Evolutionary conservation across 2,329 filamentous ascomycete species (phyloP).

Genomic region (Biscogniauxia sp.): DNA sequence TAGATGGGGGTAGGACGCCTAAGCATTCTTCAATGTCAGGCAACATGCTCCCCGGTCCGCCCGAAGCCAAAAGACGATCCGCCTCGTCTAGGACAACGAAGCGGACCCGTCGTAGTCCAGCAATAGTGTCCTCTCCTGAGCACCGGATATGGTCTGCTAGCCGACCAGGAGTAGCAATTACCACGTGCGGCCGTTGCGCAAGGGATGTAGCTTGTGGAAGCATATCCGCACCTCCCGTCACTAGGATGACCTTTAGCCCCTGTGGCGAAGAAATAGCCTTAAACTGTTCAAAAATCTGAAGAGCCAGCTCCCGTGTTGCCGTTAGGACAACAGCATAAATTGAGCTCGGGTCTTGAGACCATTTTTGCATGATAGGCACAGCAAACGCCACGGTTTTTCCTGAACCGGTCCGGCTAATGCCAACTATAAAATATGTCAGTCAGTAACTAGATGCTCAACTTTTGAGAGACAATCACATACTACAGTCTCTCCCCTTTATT

Average conservation of each 20-base stretch:
- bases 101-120: slow-evolving; percentile 72
- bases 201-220: slow-evolving; percentile 82
- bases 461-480: background rate
- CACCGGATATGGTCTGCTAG: slow-evolving; percentile 90
- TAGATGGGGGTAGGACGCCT: slow-evolving; percentile 71
- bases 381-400: slow-evolving; percentile 97
- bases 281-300: slow-evolving; percentile 96
- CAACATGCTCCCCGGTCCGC: slow-evolving; percentile 82
- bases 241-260: slow-evolving; percentile 80
- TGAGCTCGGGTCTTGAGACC: slow-evolving; percentile 86
- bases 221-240: slow-evolving; percentile 94
- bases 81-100: slow-evolving; percentile 96
- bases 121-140: slow-evolving; percentile 87
- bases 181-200: slow-evolving; percentile 77
- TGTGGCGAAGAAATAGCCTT: slow-evolving; percentile 88
- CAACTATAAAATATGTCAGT: slow-evolving; percentile 46
- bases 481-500: slow-evolving; percentile 85
- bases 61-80: slow-evolving; percentile 76
- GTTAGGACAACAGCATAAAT: slow-evolving; percentile 90
- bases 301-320: slow-evolving; percentile 84
- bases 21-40: slow-evolving; percentile 89
- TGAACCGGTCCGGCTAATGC: slow-evolving; percentile 89
- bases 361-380: slow-evolving; percentile 89
- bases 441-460: background rate
- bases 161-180: slow-evolving; percentile 91